phyloP scores from a whole-genome alignment of 208 protist species.

The Leptomonas pyrrhocoris region DNA sequence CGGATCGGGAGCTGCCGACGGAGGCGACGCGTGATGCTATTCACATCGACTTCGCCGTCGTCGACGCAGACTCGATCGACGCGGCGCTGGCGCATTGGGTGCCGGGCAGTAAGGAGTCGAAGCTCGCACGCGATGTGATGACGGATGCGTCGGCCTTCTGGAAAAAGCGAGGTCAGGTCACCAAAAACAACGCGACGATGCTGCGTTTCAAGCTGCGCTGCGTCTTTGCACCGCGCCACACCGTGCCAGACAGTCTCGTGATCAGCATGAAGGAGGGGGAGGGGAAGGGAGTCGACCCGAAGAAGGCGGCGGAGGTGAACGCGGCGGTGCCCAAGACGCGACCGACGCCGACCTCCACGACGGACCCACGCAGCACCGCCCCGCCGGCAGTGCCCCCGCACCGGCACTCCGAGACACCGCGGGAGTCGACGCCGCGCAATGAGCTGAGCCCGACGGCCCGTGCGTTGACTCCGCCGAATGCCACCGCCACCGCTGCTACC shows the following conservation, averaged over 20 bases:
- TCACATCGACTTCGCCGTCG: slow-evolving; percentile 79
- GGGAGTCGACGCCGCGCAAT: slow-evolving; percentile 7
- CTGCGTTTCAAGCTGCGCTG: slow-evolving; percentile 48
- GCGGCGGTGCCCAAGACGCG: slow-evolving; percentile 29
- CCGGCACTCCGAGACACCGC: slow-evolving; percentile 20
- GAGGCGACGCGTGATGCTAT: slow-evolving; percentile 69
- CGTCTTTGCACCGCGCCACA: slow-evolving; percentile 47
- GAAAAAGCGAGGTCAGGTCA: slow-evolving; percentile 51
- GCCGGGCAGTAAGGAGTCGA: slow-evolving; percentile 21
- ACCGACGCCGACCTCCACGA: slow-evolving; percentile 33
- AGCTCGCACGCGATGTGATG: slow-evolving; percentile 20
- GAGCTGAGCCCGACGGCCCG: neutral
- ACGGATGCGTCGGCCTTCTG: slow-evolving; percentile 65
- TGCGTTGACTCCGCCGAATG: neutral
- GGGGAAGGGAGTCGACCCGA: too few species aligned
- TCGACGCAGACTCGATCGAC: slow-evolving; percentile 27
- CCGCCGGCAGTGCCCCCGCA: slow-evolving; percentile 35
- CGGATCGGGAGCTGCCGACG: slow-evolving; percentile 43
- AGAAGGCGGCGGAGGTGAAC: slow-evolving; percentile 6
- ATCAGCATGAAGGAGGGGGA: slow-evolving; percentile 47
- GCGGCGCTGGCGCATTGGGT: slow-evolving; percentile 13
- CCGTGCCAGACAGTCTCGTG: slow-evolving; percentile 53
- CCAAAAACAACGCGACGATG: slow-evolving; percentile 23
- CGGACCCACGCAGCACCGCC: slow-evolving; percentile 28
- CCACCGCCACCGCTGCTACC: neutral